phyloP scores from a whole-genome alignment of 768 basidiomycete species.

The Mycena sanguinolenta region DNA sequence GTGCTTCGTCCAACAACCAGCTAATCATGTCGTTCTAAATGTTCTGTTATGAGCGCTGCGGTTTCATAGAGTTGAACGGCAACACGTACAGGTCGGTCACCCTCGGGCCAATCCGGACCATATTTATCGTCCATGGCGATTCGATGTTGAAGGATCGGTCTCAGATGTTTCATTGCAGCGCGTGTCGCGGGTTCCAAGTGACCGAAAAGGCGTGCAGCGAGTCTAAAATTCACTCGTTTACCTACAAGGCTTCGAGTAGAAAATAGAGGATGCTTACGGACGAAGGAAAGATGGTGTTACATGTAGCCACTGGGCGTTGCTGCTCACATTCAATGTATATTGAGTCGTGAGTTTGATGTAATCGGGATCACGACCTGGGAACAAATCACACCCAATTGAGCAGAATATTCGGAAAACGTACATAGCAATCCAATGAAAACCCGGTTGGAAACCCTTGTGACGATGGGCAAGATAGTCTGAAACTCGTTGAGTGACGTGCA shows the following conservation, averaged over 20 bases:
- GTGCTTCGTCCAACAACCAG: slow-evolving; percentile 47
- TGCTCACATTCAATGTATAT: slow-evolving; percentile 16
- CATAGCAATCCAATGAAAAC: slow-evolving; percentile 32
- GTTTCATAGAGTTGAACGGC: not conserved
- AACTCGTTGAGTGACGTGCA: not conserved
- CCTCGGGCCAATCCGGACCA: slow-evolving; percentile 26
- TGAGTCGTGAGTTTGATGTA: slow-evolving; percentile 26
- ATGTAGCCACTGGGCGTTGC: slow-evolving; percentile 15
- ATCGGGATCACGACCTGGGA: slow-evolving; percentile 4
- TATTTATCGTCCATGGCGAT: slow-evolving; percentile 34
- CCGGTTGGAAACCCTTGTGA: slow-evolving; percentile 28
- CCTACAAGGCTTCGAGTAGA: not conserved
- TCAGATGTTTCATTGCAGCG: slow-evolving; percentile 12
- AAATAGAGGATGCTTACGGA: slow-evolving; percentile 4
- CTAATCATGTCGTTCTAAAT: slow-evolving; percentile 51
- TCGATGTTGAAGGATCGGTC: slow-evolving; percentile 23
- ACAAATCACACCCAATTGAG: slow-evolving; percentile 13
- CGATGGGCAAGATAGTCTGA: slow-evolving; percentile 16
- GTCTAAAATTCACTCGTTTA: slow-evolving; percentile 13
- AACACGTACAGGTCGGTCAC: slow-evolving; percentile 21
- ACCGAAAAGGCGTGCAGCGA: slow-evolving; percentile 22
- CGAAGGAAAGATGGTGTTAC: slow-evolving; percentile 20
- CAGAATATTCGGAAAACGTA: not conserved
- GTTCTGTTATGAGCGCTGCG: slow-evolving; percentile 9
- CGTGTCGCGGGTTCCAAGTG: slow-evolving; percentile 15